Evolutionary conservation across 495 filamentous ascomycete genomes (phyloP), one percentile per base, ranked within the genome.

Genomic region (Usnea hakonensis): DNA sequence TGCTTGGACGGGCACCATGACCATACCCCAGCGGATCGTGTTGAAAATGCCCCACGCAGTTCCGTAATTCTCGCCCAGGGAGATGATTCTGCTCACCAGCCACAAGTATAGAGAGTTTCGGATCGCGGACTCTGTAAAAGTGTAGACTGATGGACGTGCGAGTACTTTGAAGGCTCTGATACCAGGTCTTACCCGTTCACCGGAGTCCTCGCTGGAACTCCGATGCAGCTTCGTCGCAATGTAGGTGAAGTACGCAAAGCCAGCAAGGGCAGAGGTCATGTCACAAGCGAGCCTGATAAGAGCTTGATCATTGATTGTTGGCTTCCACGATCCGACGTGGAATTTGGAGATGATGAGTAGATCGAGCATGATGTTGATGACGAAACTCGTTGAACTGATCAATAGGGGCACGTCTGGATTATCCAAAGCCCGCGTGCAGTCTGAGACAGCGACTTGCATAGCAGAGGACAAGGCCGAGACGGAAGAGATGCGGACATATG

Each of bases 41-140:
- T 81, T 88, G 75, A 91, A 90, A 41, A 90, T 75, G 17, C 85
- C 83, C 87, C 86, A 90, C 2, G 87, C 86, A 3, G 87, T 90
- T 2, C 85, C 84, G 71, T 90, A 90, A 32, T 82, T 77, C 1
- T 72, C 66, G 5, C 86, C 86, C 62, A 90, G 74, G 0, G 77
- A 66, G 0, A 91, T 77, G 41, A 90, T 87, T 13, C 76, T 78
- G 46, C 72, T 78, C n/a, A 90, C 78, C 3, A 90, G 77, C 87
- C 86, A 90, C 19, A 90, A 78, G 62, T 91, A 90, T 0, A 91
- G 73, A 0, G 84, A 77, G 58, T 91, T 91, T 9, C 88, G 77
- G 28, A 89, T 69, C 3, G 82, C 81, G 0, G 85, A 89, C 64
- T 91, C 87, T 14, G 74, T 50, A 40, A 90, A 84, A 0, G 81